Base-by-base conservation (phyloP, 306 rosid genomes). In the Gillenia trifoliata region DNA sequence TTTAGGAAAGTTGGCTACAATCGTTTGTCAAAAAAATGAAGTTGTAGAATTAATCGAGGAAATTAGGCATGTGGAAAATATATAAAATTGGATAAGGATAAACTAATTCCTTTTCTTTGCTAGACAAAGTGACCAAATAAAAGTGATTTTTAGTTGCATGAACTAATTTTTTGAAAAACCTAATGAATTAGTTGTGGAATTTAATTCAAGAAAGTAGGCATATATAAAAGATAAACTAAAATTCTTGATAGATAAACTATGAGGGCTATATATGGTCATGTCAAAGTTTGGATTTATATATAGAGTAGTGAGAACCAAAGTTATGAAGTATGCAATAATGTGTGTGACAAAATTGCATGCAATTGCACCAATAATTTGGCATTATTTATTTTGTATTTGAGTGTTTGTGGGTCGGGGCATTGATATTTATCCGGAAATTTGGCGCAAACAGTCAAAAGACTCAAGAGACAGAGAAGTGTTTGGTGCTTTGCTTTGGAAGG, bases 361-460 rank as follows among this genome's bases (percentile, higher is more conserved):
- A 66, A 49, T 61, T 23, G 69, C 29, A 49, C 47, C 29, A 29
- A 49, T 38, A 64, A 20, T 64, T 33, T 64, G 68, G 68, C 68
- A 33, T 29, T 65, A 25, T 26, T 20, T 22, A 20, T 3, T 64
- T 54, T 38, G 40, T 11, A n/a, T 28, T 36, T 36, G 41, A 50
- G 40, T 11, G 41, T 50, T 26, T 60, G 22, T 55, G 64, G 62
- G 29, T 66, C 47, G 33, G 71, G 71, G 66, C 66, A 52, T 74
- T 40, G 74, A 79, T 73, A 78, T 70, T 61, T 78, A 30, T 79
- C 77, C 70, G 49, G 60, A 68, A 79, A 84, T 41, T 49, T 2
- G 66, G 54, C 72, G 62, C 70, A 82, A 78, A 19, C 41, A 41
- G 84, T 73, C 81, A 84, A 84, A 69, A 71, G 67, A 72, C 38